Evolutionary conservation across 2,329 filamentous ascomycete genomes (phyloP).

Genomic region (Paraphaeosphaeria minitans): DNA sequence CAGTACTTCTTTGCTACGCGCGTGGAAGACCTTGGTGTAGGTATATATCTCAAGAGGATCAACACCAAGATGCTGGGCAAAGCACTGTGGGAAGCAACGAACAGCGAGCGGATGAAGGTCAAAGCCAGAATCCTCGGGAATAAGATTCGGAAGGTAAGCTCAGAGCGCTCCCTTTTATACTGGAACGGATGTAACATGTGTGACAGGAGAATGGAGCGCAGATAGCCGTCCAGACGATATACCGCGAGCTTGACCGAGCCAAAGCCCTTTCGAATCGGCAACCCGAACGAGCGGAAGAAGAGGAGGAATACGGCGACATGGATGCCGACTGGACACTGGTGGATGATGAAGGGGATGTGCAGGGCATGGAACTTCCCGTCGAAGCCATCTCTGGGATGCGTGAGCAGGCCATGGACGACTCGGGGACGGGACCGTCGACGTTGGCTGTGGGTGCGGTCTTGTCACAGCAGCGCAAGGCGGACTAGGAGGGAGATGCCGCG

Average conservation of each 20-base stretch:
- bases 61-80: constrained; percentile 84
- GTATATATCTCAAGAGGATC: constrained; percentile 85
- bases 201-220: constrained; percentile 85
- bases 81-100: constrained; percentile 88
- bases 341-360: constrained; percentile 59
- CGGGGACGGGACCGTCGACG: constrained; percentile 26
- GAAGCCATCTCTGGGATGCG: constrained; percentile 26
- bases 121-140: constrained; percentile 84
- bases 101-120: constrained; percentile 87
- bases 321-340: constrained; percentile 93
- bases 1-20: constrained; percentile 94
- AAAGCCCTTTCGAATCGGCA: constrained; percentile 76
- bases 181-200: constrained; percentile 13
- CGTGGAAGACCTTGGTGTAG: constrained; percentile 91
- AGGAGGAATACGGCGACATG: constrained; percentile 60
- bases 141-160: constrained; percentile 79
- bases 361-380: constrained; percentile 26
- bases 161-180: neutral
- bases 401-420: constrained; percentile 22
- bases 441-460: constrained; percentile 39
- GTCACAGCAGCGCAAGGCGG: neutral
- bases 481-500: neutral
- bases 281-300: constrained; percentile 34
- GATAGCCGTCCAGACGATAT: constrained; percentile 87
- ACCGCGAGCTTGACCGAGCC: constrained; percentile 93